Evolutionary conservation across 352 stramenopile genomes (phyloP), one percentile per base, ranked within the genome.

Genomic region (Phytopythium ostracodes): DNA sequence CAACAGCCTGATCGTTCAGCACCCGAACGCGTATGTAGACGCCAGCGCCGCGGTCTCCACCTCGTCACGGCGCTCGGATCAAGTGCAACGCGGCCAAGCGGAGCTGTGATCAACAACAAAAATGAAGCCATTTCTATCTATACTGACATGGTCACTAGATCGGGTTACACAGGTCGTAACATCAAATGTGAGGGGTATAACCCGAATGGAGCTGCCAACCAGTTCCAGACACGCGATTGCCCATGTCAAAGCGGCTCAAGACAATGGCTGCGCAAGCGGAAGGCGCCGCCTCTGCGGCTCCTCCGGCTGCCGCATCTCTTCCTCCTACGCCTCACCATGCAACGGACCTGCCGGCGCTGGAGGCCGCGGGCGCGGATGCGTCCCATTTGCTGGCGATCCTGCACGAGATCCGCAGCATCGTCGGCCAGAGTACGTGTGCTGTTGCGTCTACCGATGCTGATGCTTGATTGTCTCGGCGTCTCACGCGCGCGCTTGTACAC

Each of bases 321-420:
- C n/a, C 60, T 25, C 65, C 53, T 9, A 44, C 54, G 51, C 55
- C 36, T 12, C 62, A 18, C 33, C 64, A 8, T 11, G 40, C 62
- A n/a, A 51, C 59, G 38, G 64, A 82, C 42, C 64, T 81, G 17
- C 56, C 63, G 25, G 43, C 64, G 31, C 60, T 79, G 15, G 71
- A 54, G 10, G 59, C 65, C 29, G 67, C 64, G 44, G 80, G 77
- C 54, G 64, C 73, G 7, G 73, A 78, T 29, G 52, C 72, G n/a
- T 46, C 70, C 4, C 79, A 79, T 25, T 62, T 91, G 59, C 67
- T 91, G n/a, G 77, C 80, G 22, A 89, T 93, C 63, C 67, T 93
- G 56, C 63, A 74, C 3, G 79, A 91, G 55, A 62, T 93, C 22
- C 77, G 80, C 35, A 65, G 74, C 60, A 73, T 75, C 18, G 77